Evolutionary conservation across 2,329 filamentous ascomycete genomes (phyloP), one percentile per base, ranked within the genome.

Genomic region (Colletotrichum shisoi): DNA sequence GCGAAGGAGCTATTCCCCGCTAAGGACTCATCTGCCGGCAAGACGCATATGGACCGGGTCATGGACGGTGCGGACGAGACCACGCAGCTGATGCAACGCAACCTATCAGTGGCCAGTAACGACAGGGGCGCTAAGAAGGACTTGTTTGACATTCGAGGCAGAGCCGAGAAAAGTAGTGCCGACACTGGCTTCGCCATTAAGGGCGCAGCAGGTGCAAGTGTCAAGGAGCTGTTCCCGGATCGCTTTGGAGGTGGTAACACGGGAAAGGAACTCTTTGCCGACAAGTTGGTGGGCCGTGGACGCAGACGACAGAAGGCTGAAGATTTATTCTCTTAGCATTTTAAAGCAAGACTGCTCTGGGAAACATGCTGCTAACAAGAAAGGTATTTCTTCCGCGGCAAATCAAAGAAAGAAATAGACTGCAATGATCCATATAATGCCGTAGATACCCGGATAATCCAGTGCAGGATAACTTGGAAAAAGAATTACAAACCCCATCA

Each of bases 191-290:
- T 92, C 69, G 81, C 83, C 12, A 92, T 93, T 75, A 92, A 91
- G 74, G 91, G 90, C 2, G 80, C 82, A 2, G 87, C 86, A 12
- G 77, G 77, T 6, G 71, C 75, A 2, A 78, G 80, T 78, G 72
- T 81, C 73, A 89, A 86, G 70, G 91, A 93, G 75, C 76, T 93
- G 21, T 93, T 93, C 72, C 90, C 90, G 0, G 82, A 83, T 17
- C 90, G 87, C 70, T 85, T 87, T 51, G 81, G 80, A 31, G 42
- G 54, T 45, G 75, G 70, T 70, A 91, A 92, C 73, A 78, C 84
- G 2, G 87, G 86, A 57, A 92, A 91, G 76, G 91, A 93, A 74
- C 76, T 92, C 17, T 91, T 93, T 72, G 83, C 84, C 1, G 84
- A 87, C 67, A 87, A 80, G 69, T 73, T 87, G 31, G 84, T 87